phyloP scores from a whole-genome alignment of 2,329 filamentous ascomycete species.

The Annulohypoxylon truncatum region DNA sequence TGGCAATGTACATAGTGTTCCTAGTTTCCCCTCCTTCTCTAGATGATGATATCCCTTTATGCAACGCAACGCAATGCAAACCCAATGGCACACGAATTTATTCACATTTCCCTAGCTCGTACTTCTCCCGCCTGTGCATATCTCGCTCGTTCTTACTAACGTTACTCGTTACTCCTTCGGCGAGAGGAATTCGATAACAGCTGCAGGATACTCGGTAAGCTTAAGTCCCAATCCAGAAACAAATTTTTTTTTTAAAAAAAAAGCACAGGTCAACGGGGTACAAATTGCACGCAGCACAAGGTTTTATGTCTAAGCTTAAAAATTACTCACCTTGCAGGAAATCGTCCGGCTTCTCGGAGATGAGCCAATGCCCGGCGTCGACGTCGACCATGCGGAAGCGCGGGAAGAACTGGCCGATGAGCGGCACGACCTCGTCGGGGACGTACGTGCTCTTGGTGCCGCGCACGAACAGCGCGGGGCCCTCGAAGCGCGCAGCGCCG shows the following conservation, averaged over 20 bases:
- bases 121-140: slow-evolving; percentile 9
- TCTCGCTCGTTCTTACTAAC: background rate
- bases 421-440: slow-evolving; percentile 81
- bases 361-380: slow-evolving; percentile 87
- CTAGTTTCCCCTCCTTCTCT: slow-evolving; percentile 17
- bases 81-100: background rate
- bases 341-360: slow-evolving; percentile 85
- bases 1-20: slow-evolving; percentile 41
- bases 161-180: slow-evolving; percentile 57
- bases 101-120: background rate
- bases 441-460: slow-evolving; percentile 83
- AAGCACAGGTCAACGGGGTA: too few species aligned
- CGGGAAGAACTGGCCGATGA: slow-evolving; percentile 85
- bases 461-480: slow-evolving; percentile 83
- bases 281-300: too few species aligned
- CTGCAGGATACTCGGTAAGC: slow-evolving; percentile 52
- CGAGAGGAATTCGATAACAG: slow-evolving; percentile 71
- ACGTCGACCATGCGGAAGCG: slow-evolving; percentile 78
- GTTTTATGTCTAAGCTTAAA: too few species aligned
- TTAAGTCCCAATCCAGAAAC: background rate
- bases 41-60: slow-evolving; percentile 43
- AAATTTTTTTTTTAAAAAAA: too few species aligned
- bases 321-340: slow-evolving; percentile 74
- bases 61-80: background rate
- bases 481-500: slow-evolving; percentile 73